These are phyloP conservation scores for Stentor roeselii DNA, from an alignment of 73 alveolate genomes.

Conservation along the genomic window DNA sequence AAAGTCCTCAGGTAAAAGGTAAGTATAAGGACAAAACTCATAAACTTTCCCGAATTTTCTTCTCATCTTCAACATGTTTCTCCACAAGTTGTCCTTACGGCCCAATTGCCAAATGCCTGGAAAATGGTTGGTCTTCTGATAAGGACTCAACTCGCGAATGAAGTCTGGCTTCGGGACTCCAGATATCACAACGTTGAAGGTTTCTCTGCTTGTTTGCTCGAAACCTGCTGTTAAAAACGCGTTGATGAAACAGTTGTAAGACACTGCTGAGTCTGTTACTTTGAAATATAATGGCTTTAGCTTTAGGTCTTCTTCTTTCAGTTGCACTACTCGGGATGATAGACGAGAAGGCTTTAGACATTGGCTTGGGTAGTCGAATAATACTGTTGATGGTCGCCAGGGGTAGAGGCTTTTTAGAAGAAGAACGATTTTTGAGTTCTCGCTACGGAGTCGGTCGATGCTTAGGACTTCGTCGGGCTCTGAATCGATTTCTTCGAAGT, in stretches of 20 bases:
- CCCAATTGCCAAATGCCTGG: conserved; percentile 85
- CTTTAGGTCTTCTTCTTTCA: background rate
- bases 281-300: conserved; percentile 31
- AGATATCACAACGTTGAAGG: conserved; percentile 59
- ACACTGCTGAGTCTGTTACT: conserved; percentile 48
- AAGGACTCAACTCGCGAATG: conserved; percentile 49
- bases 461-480: background rate
- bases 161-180: conserved; percentile 38
- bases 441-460: background rate
- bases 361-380: conserved; percentile 41
- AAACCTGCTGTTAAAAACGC: conserved; percentile 74
- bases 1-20: conserved; percentile 76
- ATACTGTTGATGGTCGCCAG: conserved; percentile 44
- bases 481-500: background rate
- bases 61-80: conserved; percentile 57
- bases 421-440: background rate
- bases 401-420: conserved; percentile 25
- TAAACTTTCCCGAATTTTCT: conserved; percentile 62
- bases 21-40: conserved; percentile 76
- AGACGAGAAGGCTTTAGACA: conserved; percentile 7
- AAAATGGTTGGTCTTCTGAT: conserved; percentile 83
- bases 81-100: conserved; percentile 86
- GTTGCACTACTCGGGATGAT: background rate
- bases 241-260: conserved; percentile 55
- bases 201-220: conserved; percentile 34